Base-by-base conservation (phyloP, 2,329 filamentous ascomycete species). In the Geosmithia morbida region DNA sequence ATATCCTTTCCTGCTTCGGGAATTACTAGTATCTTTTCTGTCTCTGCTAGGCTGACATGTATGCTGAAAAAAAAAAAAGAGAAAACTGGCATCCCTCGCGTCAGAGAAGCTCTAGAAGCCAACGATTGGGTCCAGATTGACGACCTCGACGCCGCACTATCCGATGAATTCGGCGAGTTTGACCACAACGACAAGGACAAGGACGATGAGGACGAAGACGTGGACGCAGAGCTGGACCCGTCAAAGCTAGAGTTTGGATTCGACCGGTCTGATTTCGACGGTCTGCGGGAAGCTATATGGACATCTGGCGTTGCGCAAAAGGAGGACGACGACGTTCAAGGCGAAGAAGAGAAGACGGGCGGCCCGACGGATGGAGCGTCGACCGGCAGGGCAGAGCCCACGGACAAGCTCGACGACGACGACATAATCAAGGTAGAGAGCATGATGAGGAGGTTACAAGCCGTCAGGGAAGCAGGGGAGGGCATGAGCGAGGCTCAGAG, bases 371-470 rank as follows among this genome's bases (percentile, higher is more conserved):
- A 55, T n/a, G n/a, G n/a, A n/a, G n/a, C n/a, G n/a, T n/a, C n/a
- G n/a, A n/a, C n/a, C n/a, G n/a, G n/a, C n/a, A n/a, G n/a, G n/a
- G n/a, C n/a, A n/a, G n/a, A n/a, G n/a, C n/a, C n/a, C 18, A 48
- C 47, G 1, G 53, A 7, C 65, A 66, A 17, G 3, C 47, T 69
- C 2, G 63, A 61, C 16, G 68, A 71, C 0, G 66, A 73, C 4
- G 73, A 78, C 33, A 68, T 83, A 16, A 69, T 72, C 55, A 75
- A 77, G 58, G 58, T 84, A 29, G 77, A 82, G 55, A 63, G 65
- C 46, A 75, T 83, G 72, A 81, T 84, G 75, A 63, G 69, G 45
- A 81, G 75, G 59, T 63, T 85, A 50, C 75, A 78, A 60, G 77
- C 77, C 1, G 76, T 76, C 8, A 64, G 70, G 56, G 78, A 83